phyloP scores from a whole-genome alignment of 106 monocot species.

The Platanthera zijinensis region DNA sequence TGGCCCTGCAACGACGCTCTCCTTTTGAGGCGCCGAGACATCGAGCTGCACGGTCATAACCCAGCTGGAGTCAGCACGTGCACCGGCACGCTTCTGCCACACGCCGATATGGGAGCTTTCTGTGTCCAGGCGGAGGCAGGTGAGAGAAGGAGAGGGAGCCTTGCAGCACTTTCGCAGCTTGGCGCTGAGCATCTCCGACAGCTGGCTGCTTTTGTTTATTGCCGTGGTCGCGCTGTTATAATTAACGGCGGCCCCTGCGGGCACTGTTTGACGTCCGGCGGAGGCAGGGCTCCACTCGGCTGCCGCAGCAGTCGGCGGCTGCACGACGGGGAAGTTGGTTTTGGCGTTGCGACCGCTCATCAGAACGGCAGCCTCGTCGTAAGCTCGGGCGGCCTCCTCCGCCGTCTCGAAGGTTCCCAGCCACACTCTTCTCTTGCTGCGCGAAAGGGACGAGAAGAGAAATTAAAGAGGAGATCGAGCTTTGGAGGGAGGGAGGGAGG shows the following conservation, averaged over 20 bases:
- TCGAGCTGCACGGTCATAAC: conserved; percentile 87
- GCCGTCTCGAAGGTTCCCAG: conserved; percentile 94
- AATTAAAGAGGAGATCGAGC: no score
- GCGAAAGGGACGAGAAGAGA: no score
- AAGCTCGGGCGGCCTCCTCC: conserved; percentile 89
- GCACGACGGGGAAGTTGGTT: conserved; percentile 93
- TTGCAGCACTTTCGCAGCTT: conserved; percentile 84
- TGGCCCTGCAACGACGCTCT: no score
- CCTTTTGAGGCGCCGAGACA: conserved; percentile 11
- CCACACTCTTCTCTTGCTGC: conserved; percentile 81
- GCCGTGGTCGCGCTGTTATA: no score
- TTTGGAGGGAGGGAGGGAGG: no score
- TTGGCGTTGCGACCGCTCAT: conserved; percentile 96
- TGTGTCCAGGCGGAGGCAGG: conserved; percentile 89
- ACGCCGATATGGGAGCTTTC: conserved; percentile 91
- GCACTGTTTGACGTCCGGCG: no score
- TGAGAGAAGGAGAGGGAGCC: conserved; percentile 76
- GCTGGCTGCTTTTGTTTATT: no score
- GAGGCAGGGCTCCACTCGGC: background rate
- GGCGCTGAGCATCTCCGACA: conserved; percentile 66
- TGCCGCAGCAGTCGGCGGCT: background rate
- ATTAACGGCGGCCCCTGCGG: no score
- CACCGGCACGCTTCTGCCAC: conserved; percentile 95
- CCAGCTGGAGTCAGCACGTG: conserved; percentile 76
- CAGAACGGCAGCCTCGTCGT: conserved; percentile 78